Conservation (phyloP, 228 moss, liverwort and hornwort genomes). For the Sphagnum magellanicum region DNA sequence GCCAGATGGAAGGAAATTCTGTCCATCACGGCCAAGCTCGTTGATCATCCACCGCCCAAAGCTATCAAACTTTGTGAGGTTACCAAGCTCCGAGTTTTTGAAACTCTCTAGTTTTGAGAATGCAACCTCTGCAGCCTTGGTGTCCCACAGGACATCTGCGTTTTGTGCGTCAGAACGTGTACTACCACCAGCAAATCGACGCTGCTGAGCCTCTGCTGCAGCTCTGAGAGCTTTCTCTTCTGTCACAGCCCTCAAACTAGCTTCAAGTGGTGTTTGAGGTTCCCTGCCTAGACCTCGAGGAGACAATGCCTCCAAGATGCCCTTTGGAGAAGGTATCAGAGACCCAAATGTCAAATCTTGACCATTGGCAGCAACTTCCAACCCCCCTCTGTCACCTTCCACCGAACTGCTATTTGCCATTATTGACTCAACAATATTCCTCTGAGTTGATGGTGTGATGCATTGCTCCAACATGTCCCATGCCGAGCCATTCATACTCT, state of each 20-base stretch:
- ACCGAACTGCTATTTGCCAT: constrained; percentile 23
- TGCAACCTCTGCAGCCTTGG: constrained; percentile 4
- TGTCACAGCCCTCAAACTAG: constrained; percentile 62
- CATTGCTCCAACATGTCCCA: constrained; percentile 51
- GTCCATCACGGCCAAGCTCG: background rate
- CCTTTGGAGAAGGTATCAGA: constrained; percentile 44
- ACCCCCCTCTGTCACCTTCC: constrained; percentile 14
- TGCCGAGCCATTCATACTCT: constrained; percentile 25
- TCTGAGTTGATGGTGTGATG: constrained; percentile 47
- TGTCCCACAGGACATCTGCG: constrained; percentile 14
- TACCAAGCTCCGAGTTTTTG: constrained; percentile 8
- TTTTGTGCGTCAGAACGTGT: constrained; percentile 27
- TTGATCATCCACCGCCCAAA: constrained; percentile 73
- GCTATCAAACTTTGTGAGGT: constrained; percentile 42
- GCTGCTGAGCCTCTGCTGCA: constrained; percentile 33
- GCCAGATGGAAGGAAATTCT: background rate
- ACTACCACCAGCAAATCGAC: constrained; percentile 7
- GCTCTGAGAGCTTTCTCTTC: constrained; percentile 57
- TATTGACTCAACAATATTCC: constrained; percentile 45
- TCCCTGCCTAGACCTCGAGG: constrained; percentile 70
- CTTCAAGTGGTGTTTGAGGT: constrained; percentile 53
- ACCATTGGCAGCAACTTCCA: constrained; percentile 8
- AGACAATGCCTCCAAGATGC: constrained; percentile 66
- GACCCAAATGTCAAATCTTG: constrained; percentile 17
- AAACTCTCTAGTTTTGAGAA: constrained; percentile 10